phyloP scores from a whole-genome alignment of 169 alveolate genomes.

The Toxoplasma gondii region DNA sequence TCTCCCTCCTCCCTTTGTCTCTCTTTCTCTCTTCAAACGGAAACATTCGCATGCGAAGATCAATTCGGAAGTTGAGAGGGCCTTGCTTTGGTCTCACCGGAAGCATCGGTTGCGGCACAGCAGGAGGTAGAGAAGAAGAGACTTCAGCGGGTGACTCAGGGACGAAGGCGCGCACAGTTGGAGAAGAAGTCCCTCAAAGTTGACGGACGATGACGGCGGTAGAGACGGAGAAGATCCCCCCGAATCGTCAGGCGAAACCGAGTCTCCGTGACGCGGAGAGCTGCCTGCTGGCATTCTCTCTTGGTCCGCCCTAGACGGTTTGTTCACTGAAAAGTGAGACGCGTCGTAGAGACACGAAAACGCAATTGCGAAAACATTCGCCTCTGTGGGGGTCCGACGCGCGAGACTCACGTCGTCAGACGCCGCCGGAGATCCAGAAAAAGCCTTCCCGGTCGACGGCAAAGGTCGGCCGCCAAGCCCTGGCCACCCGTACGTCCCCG shows the following conservation, averaged over 20 bases:
- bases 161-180: conserved; percentile 27
- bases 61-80: no score
- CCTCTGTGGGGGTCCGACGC: neutral
- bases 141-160: neutral
- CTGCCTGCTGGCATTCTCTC: neutral
- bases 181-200: conserved; percentile 22
- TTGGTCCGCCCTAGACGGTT: neutral
- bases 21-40: no score
- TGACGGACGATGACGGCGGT: conserved; percentile 25
- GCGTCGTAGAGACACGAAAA: conserved; percentile 25
- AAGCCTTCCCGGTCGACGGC: neutral
- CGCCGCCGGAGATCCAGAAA: neutral
- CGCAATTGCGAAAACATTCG: conserved; percentile 3
- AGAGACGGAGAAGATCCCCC: neutral
- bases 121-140: conserved; percentile 24
- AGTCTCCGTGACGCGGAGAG: no score
- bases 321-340: neutral
- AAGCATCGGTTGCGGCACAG: conserved; percentile 37
- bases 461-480: neutral
- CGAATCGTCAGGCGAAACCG: no score
- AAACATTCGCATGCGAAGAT: no score
- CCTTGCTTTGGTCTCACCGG: conserved; percentile 3
- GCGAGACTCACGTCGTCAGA: neutral
- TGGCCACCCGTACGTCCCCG: neutral
- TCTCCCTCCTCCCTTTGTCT: no score